phyloP scores from a whole-genome alignment of 768 basidiomycete species.

The Clitopilus passeckerianus region DNA sequence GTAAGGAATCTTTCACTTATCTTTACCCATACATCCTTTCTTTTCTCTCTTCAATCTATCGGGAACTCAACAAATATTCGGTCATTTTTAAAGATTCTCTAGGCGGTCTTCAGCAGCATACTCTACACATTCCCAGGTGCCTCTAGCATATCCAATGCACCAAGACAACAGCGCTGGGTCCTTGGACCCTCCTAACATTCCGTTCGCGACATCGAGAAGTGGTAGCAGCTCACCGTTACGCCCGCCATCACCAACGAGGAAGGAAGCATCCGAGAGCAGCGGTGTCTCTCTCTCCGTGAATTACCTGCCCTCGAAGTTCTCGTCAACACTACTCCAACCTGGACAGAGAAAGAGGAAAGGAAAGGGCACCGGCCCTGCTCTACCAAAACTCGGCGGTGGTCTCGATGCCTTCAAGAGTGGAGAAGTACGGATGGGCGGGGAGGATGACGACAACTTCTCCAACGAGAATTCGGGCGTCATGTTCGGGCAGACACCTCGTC shows the following conservation, averaged over 20 bases:
- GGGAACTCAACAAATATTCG: not conserved
- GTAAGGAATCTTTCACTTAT: slow-evolving; percentile 8
- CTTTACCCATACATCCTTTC: slow-evolving; percentile 1
- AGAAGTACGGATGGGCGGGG: slow-evolving; percentile 46
- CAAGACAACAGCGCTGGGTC: slow-evolving; percentile 6
- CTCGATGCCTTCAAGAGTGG: slow-evolving; percentile 58
- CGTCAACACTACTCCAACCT: slow-evolving; percentile 36
- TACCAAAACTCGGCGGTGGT: slow-evolving; percentile 67
- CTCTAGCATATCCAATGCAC: slow-evolving; percentile 15
- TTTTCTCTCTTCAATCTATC: slow-evolving; percentile 1
- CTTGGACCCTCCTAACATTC: slow-evolving; percentile 13
- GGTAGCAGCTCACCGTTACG: slow-evolving; percentile 7
- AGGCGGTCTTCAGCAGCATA: slow-evolving; percentile 16
- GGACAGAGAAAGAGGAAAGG: slow-evolving; percentile 32
- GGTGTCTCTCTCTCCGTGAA: slow-evolving; percentile 48
- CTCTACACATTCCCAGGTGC: slow-evolving; percentile 15
- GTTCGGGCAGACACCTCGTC: slow-evolving; percentile 36
- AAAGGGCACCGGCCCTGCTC: slow-evolving; percentile 19
- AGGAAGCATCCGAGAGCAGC: slow-evolving; percentile 7
- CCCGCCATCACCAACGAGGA: slow-evolving; percentile 6
- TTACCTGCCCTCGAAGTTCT: slow-evolving; percentile 73
- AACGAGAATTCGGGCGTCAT: slow-evolving; percentile 36
- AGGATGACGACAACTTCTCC: slow-evolving; percentile 54
- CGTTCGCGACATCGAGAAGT: slow-evolving; percentile 10
- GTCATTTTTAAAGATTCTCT: slow-evolving; percentile 12